Evolutionary conservation across 2,329 filamentous ascomycete genomes (phyloP).

Genomic region (Fusarium humuli): DNA sequence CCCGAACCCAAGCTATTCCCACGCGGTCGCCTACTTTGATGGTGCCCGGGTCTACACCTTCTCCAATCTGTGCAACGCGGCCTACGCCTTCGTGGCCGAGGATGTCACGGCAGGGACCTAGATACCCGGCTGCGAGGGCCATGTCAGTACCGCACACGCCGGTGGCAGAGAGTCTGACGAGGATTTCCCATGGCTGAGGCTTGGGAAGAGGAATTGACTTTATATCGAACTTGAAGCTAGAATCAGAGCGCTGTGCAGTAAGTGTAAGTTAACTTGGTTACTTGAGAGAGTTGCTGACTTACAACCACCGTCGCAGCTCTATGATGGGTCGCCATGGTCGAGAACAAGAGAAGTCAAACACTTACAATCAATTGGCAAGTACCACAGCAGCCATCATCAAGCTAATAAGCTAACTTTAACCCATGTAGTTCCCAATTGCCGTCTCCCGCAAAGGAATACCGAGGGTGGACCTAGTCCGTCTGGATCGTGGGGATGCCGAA

Average conservation of each 20-base stretch:
- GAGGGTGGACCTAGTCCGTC: neutral
- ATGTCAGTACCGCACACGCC: conserved; percentile 40
- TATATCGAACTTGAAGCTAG: conserved; percentile 7
- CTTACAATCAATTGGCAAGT: neutral
- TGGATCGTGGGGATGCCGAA: conserved; percentile 3
- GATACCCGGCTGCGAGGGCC: conserved; percentile 29
- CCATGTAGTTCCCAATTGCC: neutral
- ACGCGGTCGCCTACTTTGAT: conserved; percentile 16
- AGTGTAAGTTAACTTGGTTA: neutral
- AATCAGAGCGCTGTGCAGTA: conserved; percentile 8
- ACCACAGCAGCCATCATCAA: neutral
- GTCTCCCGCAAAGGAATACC: neutral
- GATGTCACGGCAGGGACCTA: conserved; percentile 28
- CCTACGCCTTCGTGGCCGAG: conserved; percentile 42
- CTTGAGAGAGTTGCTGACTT: neutral
- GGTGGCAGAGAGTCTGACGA: conserved; percentile 26
- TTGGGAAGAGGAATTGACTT: neutral
- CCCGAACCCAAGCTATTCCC: conserved; percentile 36
- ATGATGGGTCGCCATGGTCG: neutral
- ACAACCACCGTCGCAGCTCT: neutral
- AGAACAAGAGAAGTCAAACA: neutral
- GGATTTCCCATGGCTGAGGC: conserved; percentile 28
- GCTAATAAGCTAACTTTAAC: neutral
- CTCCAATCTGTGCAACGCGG: conserved; percentile 13
- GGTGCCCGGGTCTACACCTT: neutral